Evolutionary conservation across 371 early-diverging fungal genomes (phyloP), one percentile per base, ranked within the genome.

Genomic region (Catenaria anguillulae): DNA sequence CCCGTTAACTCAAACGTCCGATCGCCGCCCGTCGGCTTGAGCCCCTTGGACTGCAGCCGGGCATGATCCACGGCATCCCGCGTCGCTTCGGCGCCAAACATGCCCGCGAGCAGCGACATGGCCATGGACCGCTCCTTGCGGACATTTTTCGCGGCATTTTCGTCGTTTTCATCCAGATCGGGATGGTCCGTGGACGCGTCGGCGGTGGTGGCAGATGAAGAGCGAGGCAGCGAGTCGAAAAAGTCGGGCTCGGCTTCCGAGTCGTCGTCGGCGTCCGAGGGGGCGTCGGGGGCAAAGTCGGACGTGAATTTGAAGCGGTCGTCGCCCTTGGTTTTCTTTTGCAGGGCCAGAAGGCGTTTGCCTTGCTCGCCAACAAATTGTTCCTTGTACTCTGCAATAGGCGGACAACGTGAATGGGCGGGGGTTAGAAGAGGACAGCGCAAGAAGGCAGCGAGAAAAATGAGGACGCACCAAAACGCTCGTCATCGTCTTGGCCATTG

Each of bases 381-480:
- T 12, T 3, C n/a, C 42, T 58, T 58, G 24, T 23, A 5, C 13
- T 5, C 58, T 58, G 29, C 29, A 56, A 15, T 0, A n/a, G 23
- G n/a, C 33, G 23, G 37, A 13, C 37, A n/a, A n/a, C n/a, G n/a
- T n/a, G n/a, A n/a, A n/a, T n/a, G n/a, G n/a, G 37, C 37, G 37
- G 4, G 37, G 37, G 37, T 37, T 37, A 37, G 37, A 8, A 8
- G 8, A 8, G 13, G 37, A 8, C 13, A 4, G 37, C 8, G 13
- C 13, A 13, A 13, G 8, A 37, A 37, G 37, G 37, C 17, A 15
- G 31, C 33, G 34, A 55, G 55, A 55, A 15, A 19, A 15, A 19
- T 33, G 34, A 34, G 23, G 19, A 23, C 58, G 34, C 34, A 58
- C 58, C 58, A n/a, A 56, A 56, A 5, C 33, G 56, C n/a, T 56